Conservation (phyloP, 768 basidiomycete species). For the Russula sp. region DNA sequence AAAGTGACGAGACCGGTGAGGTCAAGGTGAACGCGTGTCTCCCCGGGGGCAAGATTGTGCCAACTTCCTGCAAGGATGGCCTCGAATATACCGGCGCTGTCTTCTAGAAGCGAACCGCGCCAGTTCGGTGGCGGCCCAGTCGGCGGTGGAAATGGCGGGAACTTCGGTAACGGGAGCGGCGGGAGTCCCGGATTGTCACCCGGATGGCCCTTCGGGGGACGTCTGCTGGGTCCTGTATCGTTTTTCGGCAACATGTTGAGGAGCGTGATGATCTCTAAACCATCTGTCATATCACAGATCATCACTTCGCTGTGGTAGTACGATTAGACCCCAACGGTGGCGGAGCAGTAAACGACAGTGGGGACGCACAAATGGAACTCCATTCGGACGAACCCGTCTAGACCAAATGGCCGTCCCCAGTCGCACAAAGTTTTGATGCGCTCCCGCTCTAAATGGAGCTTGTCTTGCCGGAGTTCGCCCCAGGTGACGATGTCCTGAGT, state of each 20-base stretch:
- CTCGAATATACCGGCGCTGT: no score
- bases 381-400: conserved; percentile 33
- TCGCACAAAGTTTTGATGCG: conserved; percentile 30
- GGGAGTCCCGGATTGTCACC: no score
- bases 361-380: conserved; percentile 20
- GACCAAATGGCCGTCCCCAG: conserved; percentile 30
- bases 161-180: no score
- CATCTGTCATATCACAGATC: not conserved
- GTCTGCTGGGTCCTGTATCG: not conserved
- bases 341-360: not conserved
- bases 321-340: not conserved
- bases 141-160: no score
- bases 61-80: no score
- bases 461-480: conserved; percentile 24
- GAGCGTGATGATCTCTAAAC: conserved; percentile 15
- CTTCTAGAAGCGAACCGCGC: no score
- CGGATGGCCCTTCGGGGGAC: no score
- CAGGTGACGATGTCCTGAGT: conserved; percentile 34
- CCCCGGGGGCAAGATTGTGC: no score
- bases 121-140: no score
- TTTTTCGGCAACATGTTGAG: conserved; percentile 7
- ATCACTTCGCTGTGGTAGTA: conserved; percentile 14
- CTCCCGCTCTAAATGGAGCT: conserved; percentile 20
- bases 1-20: conserved; percentile 7
- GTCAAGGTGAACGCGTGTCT: no score